Evolutionary conservation across 2,329 filamentous ascomycete genomes (phyloP), one percentile per base, ranked within the genome.

Genomic region (Trichoderma sp.): DNA sequence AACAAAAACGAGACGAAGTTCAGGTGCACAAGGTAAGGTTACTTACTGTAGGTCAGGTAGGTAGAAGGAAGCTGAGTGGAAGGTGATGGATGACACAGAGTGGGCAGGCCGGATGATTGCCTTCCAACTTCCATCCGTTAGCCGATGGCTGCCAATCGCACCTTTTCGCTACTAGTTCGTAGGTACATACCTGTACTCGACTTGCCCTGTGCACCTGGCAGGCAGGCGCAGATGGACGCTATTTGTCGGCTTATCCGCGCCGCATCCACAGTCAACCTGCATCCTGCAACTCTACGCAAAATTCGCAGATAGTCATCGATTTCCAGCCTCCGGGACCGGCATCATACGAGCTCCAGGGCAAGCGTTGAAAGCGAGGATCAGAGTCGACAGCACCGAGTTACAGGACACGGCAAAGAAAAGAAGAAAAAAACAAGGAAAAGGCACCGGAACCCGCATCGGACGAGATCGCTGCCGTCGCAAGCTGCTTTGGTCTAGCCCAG

Each of bases 201-300:
- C 12, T 14, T 14, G 12, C 34, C 34, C 3, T 12, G 10, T 14
- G 34, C 34, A 34, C 41, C 21, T 44, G 48, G 28, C 60, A 54
- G 48, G 28, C 60, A 54, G 60, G 45, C 45, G 24, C 28, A 15
- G 14, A 10, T 34, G 30, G 30, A 34, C 28, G 39, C 45, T 45
- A 60, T 51, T 60, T 60, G 57, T 60, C 57, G 57, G 57, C 57
- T 48, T 30, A 45, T 58, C 43, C 55, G 55, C 26, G 24, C 43
- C 28, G 45, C 57, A 50, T 45, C 47, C 59, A 63, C 60, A 30
- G 19, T 43, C 41, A 45, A 62, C 41, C 60, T 63, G 60, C 60
- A 45, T 55, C 47, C 41, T 61, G 59, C 59, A 52, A 43, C 47
- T 55, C 26, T 24, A 34, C 34, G 60, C 60, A 63, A 63, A 63